Percentiles rank a stretch among this genome's conserved stretches.
Conservation (phyloP, 331 rosid genomes). For the Arachis monticola region DNA sequence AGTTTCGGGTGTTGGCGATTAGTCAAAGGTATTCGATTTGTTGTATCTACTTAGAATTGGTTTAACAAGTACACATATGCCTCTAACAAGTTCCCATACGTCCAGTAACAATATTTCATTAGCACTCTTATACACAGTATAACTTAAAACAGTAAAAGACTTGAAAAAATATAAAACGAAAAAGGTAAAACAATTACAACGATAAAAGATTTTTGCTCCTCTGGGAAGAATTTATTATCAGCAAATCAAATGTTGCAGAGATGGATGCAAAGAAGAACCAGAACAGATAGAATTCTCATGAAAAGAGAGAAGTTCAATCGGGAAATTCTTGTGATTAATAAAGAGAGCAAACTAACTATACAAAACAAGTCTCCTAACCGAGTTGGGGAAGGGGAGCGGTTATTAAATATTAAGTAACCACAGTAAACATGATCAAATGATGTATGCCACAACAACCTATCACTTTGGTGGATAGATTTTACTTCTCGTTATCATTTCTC, state of each 20-base stretch:
- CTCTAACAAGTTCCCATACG: not conserved
- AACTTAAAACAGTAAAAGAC: not conserved
- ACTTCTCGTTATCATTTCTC: not conserved
- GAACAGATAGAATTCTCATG: too few species aligned
- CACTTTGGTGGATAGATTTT: constrained; percentile 3
- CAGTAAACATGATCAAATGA: too few species aligned
- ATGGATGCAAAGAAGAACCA: too few species aligned
- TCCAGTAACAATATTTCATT: not conserved
- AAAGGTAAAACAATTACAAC: not conserved
- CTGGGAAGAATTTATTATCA: not conserved
- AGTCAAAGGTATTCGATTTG: not conserved
- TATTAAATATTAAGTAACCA: too few species aligned
- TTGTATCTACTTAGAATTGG: not conserved
- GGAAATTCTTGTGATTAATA: too few species aligned
- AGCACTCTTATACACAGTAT: not conserved
- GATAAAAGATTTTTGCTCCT: not conserved
- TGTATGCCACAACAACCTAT: not conserved
- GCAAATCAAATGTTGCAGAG: too few species aligned
- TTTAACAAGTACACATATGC: constrained; percentile 3
- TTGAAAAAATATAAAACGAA: too few species aligned
- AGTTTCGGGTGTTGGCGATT: not conserved
- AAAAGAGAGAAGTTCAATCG: too few species aligned
- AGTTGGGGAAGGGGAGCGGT: too few species aligned
- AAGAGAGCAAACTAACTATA: too few species aligned
- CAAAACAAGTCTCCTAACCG: too few species aligned